Percentiles rank a stretch among this genome's conserved stretches.
Conservation (phyloP, 805 yeast species). For the Barnettozyma sp. region DNA sequence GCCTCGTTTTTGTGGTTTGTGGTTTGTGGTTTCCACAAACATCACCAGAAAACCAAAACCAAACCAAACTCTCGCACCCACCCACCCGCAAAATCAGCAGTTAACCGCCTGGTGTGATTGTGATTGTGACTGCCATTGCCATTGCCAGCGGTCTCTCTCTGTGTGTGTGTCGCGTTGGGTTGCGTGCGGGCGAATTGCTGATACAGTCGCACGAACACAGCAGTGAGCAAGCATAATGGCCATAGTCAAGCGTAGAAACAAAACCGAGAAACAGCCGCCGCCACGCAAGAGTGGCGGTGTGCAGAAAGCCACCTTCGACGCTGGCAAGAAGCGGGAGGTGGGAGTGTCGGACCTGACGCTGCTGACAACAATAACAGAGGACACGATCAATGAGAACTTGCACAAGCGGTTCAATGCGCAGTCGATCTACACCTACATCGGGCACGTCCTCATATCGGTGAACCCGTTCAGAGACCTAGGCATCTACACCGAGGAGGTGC, state of each 20-base stretch:
- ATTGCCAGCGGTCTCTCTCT: too few relatives aligned
- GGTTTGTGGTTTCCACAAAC: too few relatives aligned
- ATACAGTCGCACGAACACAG: too few relatives aligned
- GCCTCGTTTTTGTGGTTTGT: too few relatives aligned
- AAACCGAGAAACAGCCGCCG: conserved; percentile 36
- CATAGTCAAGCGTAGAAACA: conserved; percentile 55
- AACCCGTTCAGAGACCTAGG: conserved; percentile 97
- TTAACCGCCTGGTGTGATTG: too few relatives aligned
- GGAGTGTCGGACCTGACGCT: conserved; percentile 95
- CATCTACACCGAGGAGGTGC: conserved; percentile 75
- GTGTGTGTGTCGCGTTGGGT: too few relatives aligned
- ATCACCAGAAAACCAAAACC: too few relatives aligned
- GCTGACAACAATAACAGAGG: conserved; percentile 82
- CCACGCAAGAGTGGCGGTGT: conserved; percentile 59
- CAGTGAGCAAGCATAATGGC: too few relatives aligned
- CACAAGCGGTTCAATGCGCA: conserved; percentile 85
- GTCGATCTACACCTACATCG: conserved; percentile 86
- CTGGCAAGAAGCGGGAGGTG: conserved; percentile 88
- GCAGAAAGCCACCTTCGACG: conserved; percentile 86
- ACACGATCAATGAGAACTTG: conserved; percentile 85
- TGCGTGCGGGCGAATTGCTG: too few relatives aligned
- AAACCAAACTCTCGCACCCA: too few relatives aligned
- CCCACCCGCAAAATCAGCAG: too few relatives aligned
- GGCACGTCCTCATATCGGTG: conserved; percentile 90
- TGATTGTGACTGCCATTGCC: too few relatives aligned